Conservation (phyloP, 345 rosid species). For the Balakata baccata region DNA sequence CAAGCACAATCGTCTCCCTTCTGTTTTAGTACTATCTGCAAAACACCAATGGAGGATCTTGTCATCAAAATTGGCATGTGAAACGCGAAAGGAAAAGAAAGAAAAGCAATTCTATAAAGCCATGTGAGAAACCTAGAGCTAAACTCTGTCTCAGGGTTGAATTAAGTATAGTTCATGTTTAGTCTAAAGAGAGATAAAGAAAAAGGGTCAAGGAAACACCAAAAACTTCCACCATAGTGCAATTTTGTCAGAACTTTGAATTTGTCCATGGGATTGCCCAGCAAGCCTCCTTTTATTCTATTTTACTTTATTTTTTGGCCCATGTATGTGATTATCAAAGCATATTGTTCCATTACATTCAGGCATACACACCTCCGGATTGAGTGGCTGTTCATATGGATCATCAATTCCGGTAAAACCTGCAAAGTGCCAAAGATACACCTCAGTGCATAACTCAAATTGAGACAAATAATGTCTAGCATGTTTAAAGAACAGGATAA, state of each 20-base stretch:
- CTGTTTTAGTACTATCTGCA: conserved; percentile 63
- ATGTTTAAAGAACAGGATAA: not conserved
- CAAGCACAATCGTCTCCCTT: conserved; percentile 33
- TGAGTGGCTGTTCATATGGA: conserved; percentile 27
- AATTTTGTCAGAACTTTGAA: not conserved
- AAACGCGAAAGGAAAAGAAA: not conserved
- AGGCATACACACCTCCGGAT: conserved; percentile 20
- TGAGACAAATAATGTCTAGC: not conserved
- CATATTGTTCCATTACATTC: not conserved
- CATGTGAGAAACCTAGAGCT: too few species aligned
- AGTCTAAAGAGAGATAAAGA: too few species aligned
- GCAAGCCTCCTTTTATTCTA: too few species aligned
- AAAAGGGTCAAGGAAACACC: too few species aligned
- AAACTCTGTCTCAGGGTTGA: not conserved
- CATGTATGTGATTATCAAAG: not conserved
- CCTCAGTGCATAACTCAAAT: conserved; percentile 4
- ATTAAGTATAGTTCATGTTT: too few species aligned
- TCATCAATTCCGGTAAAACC: conserved; percentile 35
- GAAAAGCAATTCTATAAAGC: not conserved
- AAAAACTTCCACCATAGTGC: not conserved
- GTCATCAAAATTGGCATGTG: not conserved
- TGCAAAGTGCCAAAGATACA: conserved; percentile 9
- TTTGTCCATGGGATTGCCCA: not conserved
- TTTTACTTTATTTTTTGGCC: not conserved
- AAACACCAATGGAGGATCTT: not conserved